Evolutionary conservation across 164 flowering plant species (phyloP), one percentile per base, ranked within the genome.

Genomic region (Chloranthus sessilifolius): DNA sequence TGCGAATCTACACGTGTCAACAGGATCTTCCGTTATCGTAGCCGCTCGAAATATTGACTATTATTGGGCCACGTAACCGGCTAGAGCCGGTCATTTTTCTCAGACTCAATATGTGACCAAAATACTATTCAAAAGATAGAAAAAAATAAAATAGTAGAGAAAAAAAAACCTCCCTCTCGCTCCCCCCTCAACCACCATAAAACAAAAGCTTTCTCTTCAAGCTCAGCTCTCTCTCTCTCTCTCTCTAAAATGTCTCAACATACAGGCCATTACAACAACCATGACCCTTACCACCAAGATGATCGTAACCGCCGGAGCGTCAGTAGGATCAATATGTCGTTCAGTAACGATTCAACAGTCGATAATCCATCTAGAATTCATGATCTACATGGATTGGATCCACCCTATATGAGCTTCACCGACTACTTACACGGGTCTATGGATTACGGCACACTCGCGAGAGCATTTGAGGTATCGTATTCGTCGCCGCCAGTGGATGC

Each of bases 351-450:
- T n/a, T n/a, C n/a, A n/a, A n/a, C n/a, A n/a, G 26, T 14, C 16
- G 25, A 11, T n/a, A 16, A 15, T 9, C 22, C 5, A 12, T 30
- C 24, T n/a, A n/a, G 5, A 14, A 16, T 47, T 19, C 12, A 21
- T 21, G 25, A 50, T 58, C 59, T 25, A 12, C 56, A 64, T 24
- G 53, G 47, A n/a, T 59, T 59, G 24, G 69, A 63, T 55, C 61
- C 69, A 45, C 27, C 47, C 12, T 37, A 11, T 43, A 47, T 61
- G 62, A 70, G 58, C 62, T 69, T 66, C 70, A 64, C 68, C 19
- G 68, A 72, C 20, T 63, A 35, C 45, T 49, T 75, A 1, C 64
- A 66, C 34, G 67, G 60, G 24, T 55, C 76, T 3, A 26, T 56
- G 55, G 74, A 67, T 38, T 69, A 61, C 46, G 56, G 34, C 55